Evolutionary conservation across 106 monocot species (phyloP).

Genomic region (Triglochin maritima): DNA sequence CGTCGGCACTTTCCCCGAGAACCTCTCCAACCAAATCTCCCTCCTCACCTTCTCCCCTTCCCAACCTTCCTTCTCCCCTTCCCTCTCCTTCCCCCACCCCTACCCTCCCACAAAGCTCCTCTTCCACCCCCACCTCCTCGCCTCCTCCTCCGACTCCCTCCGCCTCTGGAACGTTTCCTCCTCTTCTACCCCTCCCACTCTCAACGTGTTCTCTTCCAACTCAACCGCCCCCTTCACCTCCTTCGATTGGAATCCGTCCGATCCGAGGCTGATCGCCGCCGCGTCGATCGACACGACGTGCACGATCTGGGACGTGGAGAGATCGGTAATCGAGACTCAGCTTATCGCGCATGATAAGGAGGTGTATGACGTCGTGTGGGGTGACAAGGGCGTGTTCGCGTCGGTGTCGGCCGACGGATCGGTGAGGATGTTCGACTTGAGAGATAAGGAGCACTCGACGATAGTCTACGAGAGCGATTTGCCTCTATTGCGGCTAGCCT

Average conservation of each 20-base stretch:
- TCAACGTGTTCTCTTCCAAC: conserved; percentile 35
- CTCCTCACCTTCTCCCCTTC: conserved; percentile 57
- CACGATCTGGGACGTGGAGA: conserved; percentile 84
- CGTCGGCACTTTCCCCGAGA: conserved; percentile 79
- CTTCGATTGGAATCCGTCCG: conserved; percentile 65
- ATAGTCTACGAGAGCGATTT: conserved; percentile 89
- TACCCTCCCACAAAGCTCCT: conserved; percentile 93
- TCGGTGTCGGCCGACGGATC: conserved; percentile 92
- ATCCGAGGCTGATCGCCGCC: conserved; percentile 51
- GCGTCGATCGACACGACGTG: conserved; percentile 91
- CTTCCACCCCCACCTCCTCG: conserved; percentile 68
- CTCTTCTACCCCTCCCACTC: conserved; percentile 23
- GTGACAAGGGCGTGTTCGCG: conserved; percentile 70
- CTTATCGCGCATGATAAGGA: conserved; percentile 98
- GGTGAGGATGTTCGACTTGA: conserved; percentile 71
- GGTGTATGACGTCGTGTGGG: conserved; percentile 96
- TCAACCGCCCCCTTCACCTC: conserved; percentile 61
- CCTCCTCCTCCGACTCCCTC: conserved; percentile 70
- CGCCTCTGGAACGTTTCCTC: conserved; percentile 33
- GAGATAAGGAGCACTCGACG: conserved; percentile 91
- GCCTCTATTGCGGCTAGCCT: conserved; percentile 74
- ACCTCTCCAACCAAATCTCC: conserved; percentile 59
- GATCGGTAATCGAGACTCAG: conserved; percentile 61
- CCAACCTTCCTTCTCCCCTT: conserved; percentile 36
- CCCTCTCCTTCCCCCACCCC: conserved; percentile 82